These are phyloP conservation scores for Crithidia thermophila DNA, from an alignment of 208 protist species.

Conservation along the genomic window DNA sequence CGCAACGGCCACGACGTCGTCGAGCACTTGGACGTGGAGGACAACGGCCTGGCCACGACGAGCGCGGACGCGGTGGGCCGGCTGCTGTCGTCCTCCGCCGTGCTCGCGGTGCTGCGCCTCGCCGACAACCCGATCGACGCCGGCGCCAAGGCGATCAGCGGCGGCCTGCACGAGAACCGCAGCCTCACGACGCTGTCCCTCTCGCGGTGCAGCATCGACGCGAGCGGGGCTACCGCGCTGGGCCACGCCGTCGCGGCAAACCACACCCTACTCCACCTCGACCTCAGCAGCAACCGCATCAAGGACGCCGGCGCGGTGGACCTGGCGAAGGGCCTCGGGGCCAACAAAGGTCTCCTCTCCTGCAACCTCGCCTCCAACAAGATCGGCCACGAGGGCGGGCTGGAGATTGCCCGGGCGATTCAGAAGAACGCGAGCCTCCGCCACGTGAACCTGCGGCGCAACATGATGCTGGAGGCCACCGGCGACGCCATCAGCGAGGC, in stretches of 20 bases:
- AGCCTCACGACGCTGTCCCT: constrained; percentile 51
- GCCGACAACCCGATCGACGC: constrained; percentile 63
- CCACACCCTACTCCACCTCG: constrained; percentile 51
- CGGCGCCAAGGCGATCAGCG: constrained; percentile 57
- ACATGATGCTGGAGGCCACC: constrained; percentile 73
- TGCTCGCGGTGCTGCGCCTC: constrained; percentile 55
- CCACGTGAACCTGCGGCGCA: constrained; percentile 81
- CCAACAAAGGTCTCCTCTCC: constrained; percentile 64
- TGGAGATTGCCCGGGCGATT: constrained; percentile 63
- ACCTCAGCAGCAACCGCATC: constrained; percentile 88
- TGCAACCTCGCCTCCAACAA: constrained; percentile 81
- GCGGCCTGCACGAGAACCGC: constrained; percentile 77
- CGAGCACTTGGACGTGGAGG: constrained; percentile 70
- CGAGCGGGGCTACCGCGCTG: constrained; percentile 50
- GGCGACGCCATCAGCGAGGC: constrained; percentile 73
- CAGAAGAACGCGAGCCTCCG: constrained; percentile 69
- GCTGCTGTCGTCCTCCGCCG: constrained; percentile 47
- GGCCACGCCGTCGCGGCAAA: constrained; percentile 60
- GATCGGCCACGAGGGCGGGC: constrained; percentile 78
- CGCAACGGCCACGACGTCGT: constrained; percentile 55
- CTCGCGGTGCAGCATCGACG: constrained; percentile 64
- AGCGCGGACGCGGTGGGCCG: constrained; percentile 54
- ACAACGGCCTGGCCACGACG: constrained; percentile 64
- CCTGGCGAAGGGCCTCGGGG: constrained; percentile 69
- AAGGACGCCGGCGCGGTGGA: constrained; percentile 76